These are phyloP conservation scores for Oemleria cerasiformis DNA, from an alignment of 306 rosid species.

Conservation along the genomic window DNA sequence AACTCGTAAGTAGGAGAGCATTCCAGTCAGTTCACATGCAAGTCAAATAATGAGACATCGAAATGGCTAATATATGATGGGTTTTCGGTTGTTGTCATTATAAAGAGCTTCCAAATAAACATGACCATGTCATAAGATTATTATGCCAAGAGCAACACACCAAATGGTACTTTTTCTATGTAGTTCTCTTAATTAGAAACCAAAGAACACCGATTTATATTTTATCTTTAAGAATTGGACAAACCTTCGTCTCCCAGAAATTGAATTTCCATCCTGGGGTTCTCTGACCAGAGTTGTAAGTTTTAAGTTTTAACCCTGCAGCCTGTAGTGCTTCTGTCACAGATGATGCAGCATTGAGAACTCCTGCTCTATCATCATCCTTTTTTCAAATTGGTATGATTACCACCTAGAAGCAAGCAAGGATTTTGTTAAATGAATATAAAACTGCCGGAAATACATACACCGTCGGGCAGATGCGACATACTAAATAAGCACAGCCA, in stretches of 20 bases:
- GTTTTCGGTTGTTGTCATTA: not conserved
- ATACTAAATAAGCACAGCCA: not conserved
- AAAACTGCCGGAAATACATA: not conserved
- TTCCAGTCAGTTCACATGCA: not conserved
- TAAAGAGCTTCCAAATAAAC: not conserved
- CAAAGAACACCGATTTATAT: not conserved
- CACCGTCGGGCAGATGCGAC: not conserved
- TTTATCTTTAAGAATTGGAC: slow-evolving; percentile 18
- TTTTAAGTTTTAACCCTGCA: slow-evolving; percentile 71
- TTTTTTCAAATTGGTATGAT: slow-evolving; percentile 93
- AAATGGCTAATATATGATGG: not conserved
- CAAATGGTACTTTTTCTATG: not conserved
- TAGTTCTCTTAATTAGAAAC: not conserved
- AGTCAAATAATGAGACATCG: not conserved
- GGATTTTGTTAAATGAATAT: not conserved
- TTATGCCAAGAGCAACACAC: slow-evolving; percentile 4
- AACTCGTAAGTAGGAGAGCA: not conserved
- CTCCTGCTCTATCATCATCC: slow-evolving; percentile 62
- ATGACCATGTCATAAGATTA: not conserved
- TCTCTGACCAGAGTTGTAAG: slow-evolving; percentile 79
- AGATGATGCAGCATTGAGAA: slow-evolving; percentile 63
- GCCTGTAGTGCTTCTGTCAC: slow-evolving; percentile 53
- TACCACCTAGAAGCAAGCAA: slow-evolving; percentile 55
- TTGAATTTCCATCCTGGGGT: slow-evolving; percentile 98
- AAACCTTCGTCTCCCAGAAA: slow-evolving; percentile 99